Percentiles rank a stretch among this genome's conserved stretches.
Conservation (phyloP, 2,329 filamentous ascomycete genomes). For the Fusarium sarcochroum region DNA sequence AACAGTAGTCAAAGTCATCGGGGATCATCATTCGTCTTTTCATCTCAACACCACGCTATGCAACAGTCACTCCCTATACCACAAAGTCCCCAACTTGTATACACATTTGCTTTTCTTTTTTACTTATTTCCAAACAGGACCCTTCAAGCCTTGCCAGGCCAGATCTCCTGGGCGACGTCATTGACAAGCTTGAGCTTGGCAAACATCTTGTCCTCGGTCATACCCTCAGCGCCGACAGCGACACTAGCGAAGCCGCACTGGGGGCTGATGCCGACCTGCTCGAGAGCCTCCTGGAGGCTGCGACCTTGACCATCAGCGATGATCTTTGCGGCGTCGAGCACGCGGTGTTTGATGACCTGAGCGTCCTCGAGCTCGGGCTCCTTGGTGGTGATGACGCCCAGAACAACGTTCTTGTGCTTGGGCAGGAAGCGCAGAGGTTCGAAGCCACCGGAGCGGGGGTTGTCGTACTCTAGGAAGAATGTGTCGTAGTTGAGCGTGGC, state of each 20-base stretch:
- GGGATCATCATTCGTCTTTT: constrained; percentile 1
- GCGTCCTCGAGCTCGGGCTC: constrained; percentile 70
- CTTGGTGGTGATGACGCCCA: constrained; percentile 74
- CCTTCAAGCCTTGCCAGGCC: constrained; percentile 56
- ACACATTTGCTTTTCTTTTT: constrained; percentile 3
- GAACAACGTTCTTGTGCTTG: constrained; percentile 71
- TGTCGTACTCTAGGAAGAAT: constrained; percentile 74
- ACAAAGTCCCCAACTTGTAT: constrained; percentile 2
- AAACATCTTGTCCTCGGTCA: constrained; percentile 78
- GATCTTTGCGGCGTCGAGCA: constrained; percentile 72
- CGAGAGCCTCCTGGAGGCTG: constrained; percentile 73
- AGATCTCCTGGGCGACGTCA: constrained; percentile 75
- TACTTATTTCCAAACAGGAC: background rate
- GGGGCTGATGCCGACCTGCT: constrained; percentile 76
- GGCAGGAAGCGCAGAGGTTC: constrained; percentile 73
- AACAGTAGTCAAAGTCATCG: background rate
- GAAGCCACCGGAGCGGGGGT: constrained; percentile 71
- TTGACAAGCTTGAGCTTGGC: constrained; percentile 78
- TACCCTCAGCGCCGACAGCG: constrained; percentile 73
- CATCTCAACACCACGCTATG: constrained; percentile 36
- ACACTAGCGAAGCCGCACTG: constrained; percentile 81
- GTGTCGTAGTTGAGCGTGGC: constrained; percentile 70
- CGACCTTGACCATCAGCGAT: constrained; percentile 75
- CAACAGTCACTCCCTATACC: constrained; percentile 7
- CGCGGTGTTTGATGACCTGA: constrained; percentile 66